These are phyloP conservation scores for Pelargonium nanum DNA, from an alignment of 345 rosid genomes.

Conservation along the genomic window DNA sequence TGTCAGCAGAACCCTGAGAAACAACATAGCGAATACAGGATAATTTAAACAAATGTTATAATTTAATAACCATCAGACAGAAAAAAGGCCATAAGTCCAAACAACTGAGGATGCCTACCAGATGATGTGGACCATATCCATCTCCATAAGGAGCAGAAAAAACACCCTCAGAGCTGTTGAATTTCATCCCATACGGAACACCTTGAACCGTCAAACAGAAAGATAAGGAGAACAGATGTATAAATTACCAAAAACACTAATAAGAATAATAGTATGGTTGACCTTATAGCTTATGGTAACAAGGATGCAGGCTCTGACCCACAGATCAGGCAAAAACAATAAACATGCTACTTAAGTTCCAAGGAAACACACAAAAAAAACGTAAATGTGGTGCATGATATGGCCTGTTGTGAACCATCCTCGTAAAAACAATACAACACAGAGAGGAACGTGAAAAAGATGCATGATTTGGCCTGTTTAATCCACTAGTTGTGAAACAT, in stretches of 20 bases:
- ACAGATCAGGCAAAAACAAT: too few species aligned
- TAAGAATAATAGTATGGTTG: not conserved
- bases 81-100: not conserved
- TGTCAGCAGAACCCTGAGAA: slow-evolving; percentile 56
- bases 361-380: too few species aligned
- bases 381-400: too few species aligned
- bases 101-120: too few species aligned
- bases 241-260: not conserved
- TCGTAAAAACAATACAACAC: too few species aligned
- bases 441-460: too few species aligned
- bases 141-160: slow-evolving; percentile 58
- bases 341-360: too few species aligned
- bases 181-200: slow-evolving; percentile 62
- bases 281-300: not conserved
- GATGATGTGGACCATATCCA: slow-evolving; percentile 37
- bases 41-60: slow-evolving; percentile 7
- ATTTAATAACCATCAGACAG: not conserved
- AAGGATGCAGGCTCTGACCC: not conserved
- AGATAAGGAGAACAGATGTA: slow-evolving; percentile 13
- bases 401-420: too few species aligned
- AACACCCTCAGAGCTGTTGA: slow-evolving; percentile 36
- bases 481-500: too few species aligned
- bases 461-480: too few species aligned
- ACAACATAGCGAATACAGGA: slow-evolving; percentile 5
- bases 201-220: slow-evolving; percentile 32